Evolutionary conservation across 495 filamentous ascomycete genomes (phyloP).

Genomic region (Podospora sp.): DNA sequence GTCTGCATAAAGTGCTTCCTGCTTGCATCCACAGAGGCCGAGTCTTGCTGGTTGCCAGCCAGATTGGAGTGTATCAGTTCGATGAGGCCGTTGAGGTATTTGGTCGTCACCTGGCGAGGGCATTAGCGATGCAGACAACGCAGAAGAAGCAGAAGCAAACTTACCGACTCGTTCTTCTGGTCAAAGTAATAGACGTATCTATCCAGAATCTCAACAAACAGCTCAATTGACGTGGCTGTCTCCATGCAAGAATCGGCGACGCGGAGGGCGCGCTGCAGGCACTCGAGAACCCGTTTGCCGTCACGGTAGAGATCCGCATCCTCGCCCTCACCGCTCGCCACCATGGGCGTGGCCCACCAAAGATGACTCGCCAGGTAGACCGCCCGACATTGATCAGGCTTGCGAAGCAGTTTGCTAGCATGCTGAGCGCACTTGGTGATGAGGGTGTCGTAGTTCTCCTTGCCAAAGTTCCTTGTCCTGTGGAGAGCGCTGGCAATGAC

Average conservation of each 20-base stretch:
- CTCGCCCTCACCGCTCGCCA: slow-evolving; percentile 79
- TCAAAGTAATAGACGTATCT: slow-evolving; percentile 99
- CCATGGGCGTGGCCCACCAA: slow-evolving; percentile 95
- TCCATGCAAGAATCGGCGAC: slow-evolving; percentile 99
- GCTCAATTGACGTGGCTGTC: slow-evolving; percentile 93
- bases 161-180: slow-evolving; percentile 93
- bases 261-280: slow-evolving; percentile 89
- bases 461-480: slow-evolving; percentile 80
- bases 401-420: slow-evolving; percentile 95
- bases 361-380: slow-evolving; percentile 95
- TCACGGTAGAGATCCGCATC: slow-evolving; percentile 93
- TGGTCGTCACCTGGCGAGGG: slow-evolving; percentile 77
- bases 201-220: slow-evolving; percentile 98
- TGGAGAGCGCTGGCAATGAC: slow-evolving; percentile 89
- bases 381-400: slow-evolving; percentile 95
- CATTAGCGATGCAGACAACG: background rate
- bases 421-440: slow-evolving; percentile 97
- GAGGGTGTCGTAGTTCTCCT: slow-evolving; percentile 97
- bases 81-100: slow-evolving; percentile 97
- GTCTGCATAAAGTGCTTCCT: slow-evolving; percentile 92
- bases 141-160: no score
- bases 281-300: slow-evolving; percentile 94
- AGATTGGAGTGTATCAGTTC: slow-evolving; percentile 98
- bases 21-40: slow-evolving; percentile 77
- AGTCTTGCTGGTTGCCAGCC: slow-evolving; percentile 75